These are phyloP conservation scores for Candida hungchunana DNA, from an alignment of 805 yeast species.

Conservation along the genomic window DNA sequence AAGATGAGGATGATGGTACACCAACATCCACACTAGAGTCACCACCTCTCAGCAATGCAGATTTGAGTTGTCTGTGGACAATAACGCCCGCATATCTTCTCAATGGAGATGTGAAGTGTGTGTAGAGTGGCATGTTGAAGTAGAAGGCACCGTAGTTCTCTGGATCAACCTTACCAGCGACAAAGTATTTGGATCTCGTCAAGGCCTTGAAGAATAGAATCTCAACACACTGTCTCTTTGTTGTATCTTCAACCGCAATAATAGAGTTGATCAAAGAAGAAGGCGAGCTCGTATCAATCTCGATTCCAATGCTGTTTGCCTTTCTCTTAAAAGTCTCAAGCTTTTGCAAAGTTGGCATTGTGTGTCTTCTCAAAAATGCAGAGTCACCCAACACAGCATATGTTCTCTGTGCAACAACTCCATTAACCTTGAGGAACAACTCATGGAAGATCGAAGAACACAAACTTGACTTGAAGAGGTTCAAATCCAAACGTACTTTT, in stretches of 20 bases:
- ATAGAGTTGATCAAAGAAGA: slow-evolving; percentile 71
- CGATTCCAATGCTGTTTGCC: slow-evolving; percentile 59
- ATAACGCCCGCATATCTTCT: slow-evolving; percentile 89
- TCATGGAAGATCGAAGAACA: slow-evolving; percentile 66
- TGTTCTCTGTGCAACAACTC: slow-evolving; percentile 77
- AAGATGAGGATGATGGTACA: slow-evolving; percentile 2
- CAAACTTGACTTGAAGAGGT: slow-evolving; percentile 59
- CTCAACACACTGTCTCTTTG: slow-evolving; percentile 69
- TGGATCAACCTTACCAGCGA: slow-evolving; percentile 83
- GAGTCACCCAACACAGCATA: slow-evolving; percentile 73
- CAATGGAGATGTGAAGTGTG: slow-evolving; percentile 91
- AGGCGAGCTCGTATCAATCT: slow-evolving; percentile 70
- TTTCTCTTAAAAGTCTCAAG: slow-evolving; percentile 74
- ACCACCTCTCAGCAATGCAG: slow-evolving; percentile 38
- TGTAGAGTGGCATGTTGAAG: slow-evolving; percentile 77
- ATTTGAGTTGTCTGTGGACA: slow-evolving; percentile 87
- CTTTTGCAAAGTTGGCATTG: slow-evolving; percentile 76
- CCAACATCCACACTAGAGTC: slow-evolving; percentile 7
- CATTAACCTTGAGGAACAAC: slow-evolving; percentile 73
- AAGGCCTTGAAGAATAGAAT: slow-evolving; percentile 76
- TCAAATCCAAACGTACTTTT: slow-evolving; percentile 63
- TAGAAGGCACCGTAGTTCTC: slow-evolving; percentile 77
- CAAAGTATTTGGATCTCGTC: slow-evolving; percentile 79
- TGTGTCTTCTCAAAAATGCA: slow-evolving; percentile 83
- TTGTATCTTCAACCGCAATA: slow-evolving; percentile 54